phyloP scores from a whole-genome alignment of 1,284 basidiomycete genomes.

The Ceratobasidium papillatum region DNA sequence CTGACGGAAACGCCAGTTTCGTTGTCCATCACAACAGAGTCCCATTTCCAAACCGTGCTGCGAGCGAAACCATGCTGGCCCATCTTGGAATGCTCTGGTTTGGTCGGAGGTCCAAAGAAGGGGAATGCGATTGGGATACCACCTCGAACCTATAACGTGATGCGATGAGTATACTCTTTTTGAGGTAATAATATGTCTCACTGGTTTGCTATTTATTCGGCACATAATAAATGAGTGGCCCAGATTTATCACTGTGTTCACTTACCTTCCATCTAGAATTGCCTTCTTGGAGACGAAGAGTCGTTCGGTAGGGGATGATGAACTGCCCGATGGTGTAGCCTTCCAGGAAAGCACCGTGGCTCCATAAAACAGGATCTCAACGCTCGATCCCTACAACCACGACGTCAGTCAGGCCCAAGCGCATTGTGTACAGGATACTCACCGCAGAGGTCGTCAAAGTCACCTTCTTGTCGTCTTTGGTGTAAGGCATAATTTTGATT shows the following conservation, averaged over 20 bases:
- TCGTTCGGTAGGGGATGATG: constrained; percentile 51
- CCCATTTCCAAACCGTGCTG: constrained; percentile 73
- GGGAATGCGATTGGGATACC: constrained; percentile 87
- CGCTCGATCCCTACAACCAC: constrained; percentile 68
- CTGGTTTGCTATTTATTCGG: constrained; percentile 64
- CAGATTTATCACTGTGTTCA: not conserved
- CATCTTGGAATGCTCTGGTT: constrained; percentile 73
- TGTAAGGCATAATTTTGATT: constrained; percentile 27
- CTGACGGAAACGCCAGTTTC: constrained; percentile 74
- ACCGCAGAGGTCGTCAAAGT: constrained; percentile 27
- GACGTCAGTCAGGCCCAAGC: not conserved
- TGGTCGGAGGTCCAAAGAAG: constrained; percentile 79
- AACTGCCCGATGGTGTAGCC: constrained; percentile 39
- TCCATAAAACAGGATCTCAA: constrained; percentile 78
- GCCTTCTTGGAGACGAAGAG: constrained; percentile 78
- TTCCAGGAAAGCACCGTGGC: constrained; percentile 67
- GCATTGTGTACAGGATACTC: not conserved
- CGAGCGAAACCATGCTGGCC: constrained; percentile 88
- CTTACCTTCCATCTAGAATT: constrained; percentile 51
- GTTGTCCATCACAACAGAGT: constrained; percentile 71
- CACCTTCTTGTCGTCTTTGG: constrained; percentile 37
- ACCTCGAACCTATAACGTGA: constrained; percentile 64
- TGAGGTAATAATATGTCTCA: constrained; percentile 68
- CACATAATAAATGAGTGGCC: constrained; percentile 47
- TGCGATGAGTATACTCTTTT: constrained; percentile 19